Evolutionary conservation across 2,329 filamentous ascomycete species (phyloP), one percentile per base, ranked within the genome.

Genomic region (Penicillium sp.): DNA sequence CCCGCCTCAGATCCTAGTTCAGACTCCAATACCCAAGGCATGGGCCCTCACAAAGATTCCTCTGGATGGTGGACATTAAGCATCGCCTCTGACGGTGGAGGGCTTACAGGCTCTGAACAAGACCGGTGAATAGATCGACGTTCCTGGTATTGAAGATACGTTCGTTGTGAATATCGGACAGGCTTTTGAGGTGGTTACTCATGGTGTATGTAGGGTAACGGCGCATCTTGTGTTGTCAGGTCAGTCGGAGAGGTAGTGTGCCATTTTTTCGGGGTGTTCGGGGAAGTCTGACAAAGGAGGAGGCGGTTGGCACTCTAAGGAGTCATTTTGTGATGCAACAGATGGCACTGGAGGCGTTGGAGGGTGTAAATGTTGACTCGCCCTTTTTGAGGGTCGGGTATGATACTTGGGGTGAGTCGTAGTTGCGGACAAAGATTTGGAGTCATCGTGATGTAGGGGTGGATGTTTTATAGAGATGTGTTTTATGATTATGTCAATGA

Each of bases 11-110:
- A 38, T 25, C 21, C 9, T n/a, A 25, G 15, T n/a, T 23, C 23
- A 19, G 31, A 48, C 2, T 4, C 15, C 9, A 36, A 35, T 0
- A 43, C 55, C 3, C 83, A 86, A 70, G 84, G 84, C 1, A 83
- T 87, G 1, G 85, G 84, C 0, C 81, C 85, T 0, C 84, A 87
- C 71, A 86, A 86, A 64, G 83, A 86, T 67, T 86, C 81, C 0
- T 86, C 83, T 0, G 84, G 84, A 4, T 87, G 83, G 83, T 84
- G 85, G 75, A 87, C 85, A 0, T 87, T 88, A 88, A 67, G 82
- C 84, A 7, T 83, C 81, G 0, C 78, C 80, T 3, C 79, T 82
- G 4, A 72, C 78, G 10, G 73, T 80, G 1, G 68, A 77, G 39
- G 33, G 47, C 2, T 35, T 49, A 35, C 47, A 49, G 21, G 47